These are phyloP conservation scores for Aspergillus calidoustus DNA, from an alignment of 2,329 filamentous ascomycete species.

Conservation along the genomic window DNA sequence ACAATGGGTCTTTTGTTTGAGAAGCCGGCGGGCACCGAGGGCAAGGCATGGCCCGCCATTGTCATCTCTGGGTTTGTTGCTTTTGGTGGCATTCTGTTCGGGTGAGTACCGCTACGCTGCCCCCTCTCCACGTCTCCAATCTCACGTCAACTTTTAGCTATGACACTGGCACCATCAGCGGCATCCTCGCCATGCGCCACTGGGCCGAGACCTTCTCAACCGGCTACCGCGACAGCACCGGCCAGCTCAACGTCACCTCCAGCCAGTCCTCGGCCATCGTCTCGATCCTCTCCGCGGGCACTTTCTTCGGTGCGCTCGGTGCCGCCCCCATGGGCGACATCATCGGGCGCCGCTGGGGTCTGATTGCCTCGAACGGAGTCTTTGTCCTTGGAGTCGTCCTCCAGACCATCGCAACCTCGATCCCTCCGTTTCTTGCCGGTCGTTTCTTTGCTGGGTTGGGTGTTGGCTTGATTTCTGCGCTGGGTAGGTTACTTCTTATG, in stretches of 20 bases:
- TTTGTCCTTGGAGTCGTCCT: conserved; percentile 42
- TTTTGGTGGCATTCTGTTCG: conserved; percentile 15
- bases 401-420: conserved; percentile 34
- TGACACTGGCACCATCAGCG: conserved; percentile 28
- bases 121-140: neutral
- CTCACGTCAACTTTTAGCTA: neutral
- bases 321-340: conserved; percentile 49
- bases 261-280: conserved; percentile 65
- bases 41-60: conserved; percentile 7
- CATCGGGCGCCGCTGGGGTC: conserved; percentile 53
- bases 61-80: conserved; percentile 12
- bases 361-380: conserved; percentile 47
- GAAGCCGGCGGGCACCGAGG: neutral
- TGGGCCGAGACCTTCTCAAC: conserved; percentile 42
- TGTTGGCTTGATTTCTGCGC: conserved; percentile 77
- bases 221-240: conserved; percentile 38
- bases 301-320: conserved; percentile 46
- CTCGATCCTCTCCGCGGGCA: conserved; percentile 56
- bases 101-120: neutral
- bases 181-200: conserved; percentile 55
- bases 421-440: conserved; percentile 50
- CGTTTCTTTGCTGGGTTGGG: conserved; percentile 57
- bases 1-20: neutral
- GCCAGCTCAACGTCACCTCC: conserved; percentile 54
- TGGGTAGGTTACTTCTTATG: conserved; percentile 58